Evolutionary conservation across 2,329 filamentous ascomycete genomes (phyloP), one percentile per base, ranked within the genome.

Genomic region (Sarocladium kiliense): DNA sequence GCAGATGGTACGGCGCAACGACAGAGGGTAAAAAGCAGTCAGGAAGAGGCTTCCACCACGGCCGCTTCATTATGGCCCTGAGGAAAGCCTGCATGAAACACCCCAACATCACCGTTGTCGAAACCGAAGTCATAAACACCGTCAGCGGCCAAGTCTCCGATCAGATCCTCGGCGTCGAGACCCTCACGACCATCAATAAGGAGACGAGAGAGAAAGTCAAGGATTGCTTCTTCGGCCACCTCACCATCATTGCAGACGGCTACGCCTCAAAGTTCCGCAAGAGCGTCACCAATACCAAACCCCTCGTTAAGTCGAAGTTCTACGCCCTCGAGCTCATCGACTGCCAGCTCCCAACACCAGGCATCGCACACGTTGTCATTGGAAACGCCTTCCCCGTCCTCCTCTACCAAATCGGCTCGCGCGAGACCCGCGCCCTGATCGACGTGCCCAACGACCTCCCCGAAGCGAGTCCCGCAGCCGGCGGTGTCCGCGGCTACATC

Each of bases 371-470:
- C 71, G 93, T 99, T 60, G 78, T 97, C 55, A 88, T 99, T 59
- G 87, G 87, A 63, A 82, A 89, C 60, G 81, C 83, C 45, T 77
- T 70, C 58, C 93, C 94, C 0, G 84, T 96, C 32, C 84, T 99
- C 23, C 82, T 99, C 57, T 99, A 99, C 77, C 94, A 97, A 74
- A 99, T 99, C 68, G 93, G 94, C 66, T 88, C 90, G 3, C 92
- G 88, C 73, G 94, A 97, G 74, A 99, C 94, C 1, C 85, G 94
- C 60, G 89, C 88, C 12, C 81, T 99, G 21, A 84, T 97, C 64
- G 92, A 97, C 68, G 85, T 97, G 12, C 93, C 93, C 3, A 82
- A 87, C 27, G 84, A 87, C 65, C 78, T 89, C 2, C 85, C 90
- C 7, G 84, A 85, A 18, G 92, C 93, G 0, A 82, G 86, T 0